Evolutionary conservation across 2,329 filamentous ascomycete species (phyloP).

Genomic region (Pleoardoris graminearum): DNA sequence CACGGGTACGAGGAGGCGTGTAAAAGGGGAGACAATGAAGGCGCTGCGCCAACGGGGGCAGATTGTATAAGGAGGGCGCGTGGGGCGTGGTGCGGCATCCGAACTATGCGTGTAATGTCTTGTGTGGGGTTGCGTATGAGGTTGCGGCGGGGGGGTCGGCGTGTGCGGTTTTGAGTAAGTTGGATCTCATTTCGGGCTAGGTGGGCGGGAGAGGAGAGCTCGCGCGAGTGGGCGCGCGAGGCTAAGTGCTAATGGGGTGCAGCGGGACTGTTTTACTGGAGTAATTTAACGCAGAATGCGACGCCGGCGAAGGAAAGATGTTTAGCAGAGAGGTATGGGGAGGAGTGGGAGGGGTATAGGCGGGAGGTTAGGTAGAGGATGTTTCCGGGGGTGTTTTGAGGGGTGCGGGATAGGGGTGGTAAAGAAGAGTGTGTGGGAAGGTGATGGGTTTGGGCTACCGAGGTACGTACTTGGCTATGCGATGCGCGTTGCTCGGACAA

Average conservation of each 20-base stretch:
- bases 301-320: conserved; percentile 5
- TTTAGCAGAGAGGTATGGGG: conserved; percentile 1
- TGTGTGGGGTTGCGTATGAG: conserved; percentile 6
- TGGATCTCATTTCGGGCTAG: no score
- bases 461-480: no score
- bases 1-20: no score
- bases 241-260: not conserved
- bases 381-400: conserved; percentile 6
- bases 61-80: not conserved
- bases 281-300: conserved; percentile 8
- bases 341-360: conserved; percentile 5
- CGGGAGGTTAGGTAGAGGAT: conserved; percentile 6
- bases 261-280: conserved; percentile 3
- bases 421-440: no score
- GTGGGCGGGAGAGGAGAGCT: no score
- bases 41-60: no score
- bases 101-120: conserved; percentile 8
- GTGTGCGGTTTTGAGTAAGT: conserved; percentile 2
- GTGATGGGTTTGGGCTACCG: no score
- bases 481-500: no score
- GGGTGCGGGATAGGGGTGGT: no score
- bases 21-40: no score
- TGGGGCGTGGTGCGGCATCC: conserved; percentile 3
- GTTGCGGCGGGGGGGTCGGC: conserved; percentile 6
- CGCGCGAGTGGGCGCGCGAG: no score